These are phyloP conservation scores for Candida cerambycidarum DNA, from an alignment of 805 yeast species.

Conservation along the genomic window DNA sequence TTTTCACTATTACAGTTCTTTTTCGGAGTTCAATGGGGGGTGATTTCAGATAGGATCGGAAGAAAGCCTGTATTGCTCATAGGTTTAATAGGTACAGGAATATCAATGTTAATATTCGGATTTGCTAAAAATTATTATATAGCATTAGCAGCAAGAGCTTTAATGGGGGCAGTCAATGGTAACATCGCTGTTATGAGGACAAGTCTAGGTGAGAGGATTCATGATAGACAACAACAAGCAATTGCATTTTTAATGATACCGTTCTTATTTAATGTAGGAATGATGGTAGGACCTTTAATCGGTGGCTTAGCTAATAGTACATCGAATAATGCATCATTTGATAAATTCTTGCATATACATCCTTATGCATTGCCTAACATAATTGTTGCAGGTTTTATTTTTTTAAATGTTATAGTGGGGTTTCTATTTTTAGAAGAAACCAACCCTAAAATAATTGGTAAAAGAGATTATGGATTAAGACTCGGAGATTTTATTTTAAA, in stretches of 20 bases:
- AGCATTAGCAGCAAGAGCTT: constrained; percentile 53
- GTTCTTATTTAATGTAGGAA: constrained; percentile 57
- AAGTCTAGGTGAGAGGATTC: constrained; percentile 57
- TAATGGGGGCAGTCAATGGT: constrained; percentile 59
- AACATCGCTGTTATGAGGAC: constrained; percentile 65
- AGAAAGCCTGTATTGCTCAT: constrained; percentile 51
- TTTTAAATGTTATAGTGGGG: constrained; percentile 24
- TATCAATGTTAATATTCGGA: constrained; percentile 50
- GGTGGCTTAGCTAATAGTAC: constrained; percentile 32
- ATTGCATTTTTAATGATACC: constrained; percentile 62
- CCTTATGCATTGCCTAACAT: constrained; percentile 39
- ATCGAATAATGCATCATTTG: constrained; percentile 7
- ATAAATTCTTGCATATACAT: constrained; percentile 22
- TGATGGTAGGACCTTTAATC: constrained; percentile 60
- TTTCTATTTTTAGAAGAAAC: constrained; percentile 37
- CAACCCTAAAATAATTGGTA: constrained; percentile 19
- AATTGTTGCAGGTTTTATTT: constrained; percentile 27
- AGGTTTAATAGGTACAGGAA: constrained; percentile 52
- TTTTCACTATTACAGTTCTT: constrained; percentile 60
- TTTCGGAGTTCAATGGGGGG: constrained; percentile 60
- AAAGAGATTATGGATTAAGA: constrained; percentile 27
- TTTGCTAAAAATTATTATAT: constrained; percentile 49
- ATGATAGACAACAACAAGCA: constrained; percentile 56
- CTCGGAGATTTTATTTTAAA: constrained; percentile 29
- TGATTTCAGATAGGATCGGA: constrained; percentile 51